Evolutionary conservation across 257 asterid species (phyloP).

Genomic region (Forsythia viridissima): DNA sequence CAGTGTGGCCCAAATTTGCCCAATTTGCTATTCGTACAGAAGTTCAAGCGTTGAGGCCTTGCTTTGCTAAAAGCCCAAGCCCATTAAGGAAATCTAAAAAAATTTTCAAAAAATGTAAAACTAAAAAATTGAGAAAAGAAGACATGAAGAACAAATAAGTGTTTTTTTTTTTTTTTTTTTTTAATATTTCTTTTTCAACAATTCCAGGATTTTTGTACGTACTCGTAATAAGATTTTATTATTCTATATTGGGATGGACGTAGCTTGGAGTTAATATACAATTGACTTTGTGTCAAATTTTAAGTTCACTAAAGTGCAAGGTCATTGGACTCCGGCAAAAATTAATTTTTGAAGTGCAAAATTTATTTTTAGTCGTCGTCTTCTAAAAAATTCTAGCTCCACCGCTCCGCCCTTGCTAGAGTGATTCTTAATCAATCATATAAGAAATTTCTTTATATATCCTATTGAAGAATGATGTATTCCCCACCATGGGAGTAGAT

Average conservation of each 20-base stretch:
- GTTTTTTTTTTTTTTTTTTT: background rate
- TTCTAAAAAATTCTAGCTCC: too few species aligned
- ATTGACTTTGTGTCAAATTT: too few species aligned
- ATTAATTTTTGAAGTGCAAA: too few species aligned
- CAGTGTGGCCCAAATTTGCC: slow-evolving; percentile 42
- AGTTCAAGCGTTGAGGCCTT: slow-evolving; percentile 47
- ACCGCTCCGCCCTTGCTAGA: too few species aligned
- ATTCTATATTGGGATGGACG: too few species aligned
- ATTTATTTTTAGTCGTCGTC: too few species aligned
- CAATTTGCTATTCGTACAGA: slow-evolving; percentile 37
- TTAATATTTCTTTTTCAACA: background rate
- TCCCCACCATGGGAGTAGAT: too few species aligned
- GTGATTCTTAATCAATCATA: background rate
- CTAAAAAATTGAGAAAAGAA: background rate
- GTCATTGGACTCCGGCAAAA: too few species aligned
- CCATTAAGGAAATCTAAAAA: background rate
- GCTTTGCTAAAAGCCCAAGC: slow-evolving; percentile 28
- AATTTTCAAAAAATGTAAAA: background rate
- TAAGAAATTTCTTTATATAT: background rate
- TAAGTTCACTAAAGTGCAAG: too few species aligned
- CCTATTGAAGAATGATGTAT: background rate
- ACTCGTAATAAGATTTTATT: too few species aligned
- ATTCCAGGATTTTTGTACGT: too few species aligned
- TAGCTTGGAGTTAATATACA: too few species aligned
- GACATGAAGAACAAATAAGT: background rate